These are phyloP conservation scores for Ophiostoma perfectum DNA, from an alignment of 2,329 filamentous ascomycete genomes.

Conservation along the genomic window DNA sequence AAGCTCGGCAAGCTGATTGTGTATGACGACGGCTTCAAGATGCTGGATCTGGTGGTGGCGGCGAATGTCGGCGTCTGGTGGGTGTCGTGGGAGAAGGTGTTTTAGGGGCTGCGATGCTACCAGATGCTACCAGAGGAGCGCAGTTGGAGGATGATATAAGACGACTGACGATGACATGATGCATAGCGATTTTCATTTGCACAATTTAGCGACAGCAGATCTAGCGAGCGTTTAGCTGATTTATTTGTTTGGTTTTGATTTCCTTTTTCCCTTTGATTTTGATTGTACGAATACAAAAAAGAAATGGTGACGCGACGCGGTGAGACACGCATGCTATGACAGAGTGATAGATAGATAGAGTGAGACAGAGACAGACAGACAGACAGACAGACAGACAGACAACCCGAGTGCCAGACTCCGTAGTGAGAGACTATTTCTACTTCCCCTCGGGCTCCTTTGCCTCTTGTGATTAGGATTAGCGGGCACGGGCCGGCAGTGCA, in stretches of 20 bases:
- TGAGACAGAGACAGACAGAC: too few relatives aligned
- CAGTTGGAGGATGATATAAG: neutral
- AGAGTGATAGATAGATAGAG: neutral
- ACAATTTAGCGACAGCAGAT: neutral
- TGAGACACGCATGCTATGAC: neutral
- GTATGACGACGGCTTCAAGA: conserved; percentile 83
- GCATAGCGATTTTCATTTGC: too few relatives aligned
- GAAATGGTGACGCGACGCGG: neutral
- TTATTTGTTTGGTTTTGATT: neutral
- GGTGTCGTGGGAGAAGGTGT: conserved; percentile 68
- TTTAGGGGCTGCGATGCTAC: conserved; percentile 18
- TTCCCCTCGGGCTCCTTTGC: neutral
- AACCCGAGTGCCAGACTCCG: too few relatives aligned
- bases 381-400: too few relatives aligned
- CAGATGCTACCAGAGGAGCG: too few relatives aligned
- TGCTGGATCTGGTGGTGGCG: conserved; percentile 88
- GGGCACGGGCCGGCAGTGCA: conserved; percentile 1
- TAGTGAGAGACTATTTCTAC: neutral
- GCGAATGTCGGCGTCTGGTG: conserved; percentile 93
- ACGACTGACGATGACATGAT: neutral
- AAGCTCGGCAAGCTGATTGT: conserved; percentile 94
- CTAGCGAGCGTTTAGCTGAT: neutral
- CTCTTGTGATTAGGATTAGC: neutral
- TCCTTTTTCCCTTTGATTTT: neutral
- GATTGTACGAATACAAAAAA: neutral